Percentiles rank a stretch among this genome's conserved stretches.
Conservation (phyloP, 176 grass and related monocot species). For the Ensete ventricosum region DNA sequence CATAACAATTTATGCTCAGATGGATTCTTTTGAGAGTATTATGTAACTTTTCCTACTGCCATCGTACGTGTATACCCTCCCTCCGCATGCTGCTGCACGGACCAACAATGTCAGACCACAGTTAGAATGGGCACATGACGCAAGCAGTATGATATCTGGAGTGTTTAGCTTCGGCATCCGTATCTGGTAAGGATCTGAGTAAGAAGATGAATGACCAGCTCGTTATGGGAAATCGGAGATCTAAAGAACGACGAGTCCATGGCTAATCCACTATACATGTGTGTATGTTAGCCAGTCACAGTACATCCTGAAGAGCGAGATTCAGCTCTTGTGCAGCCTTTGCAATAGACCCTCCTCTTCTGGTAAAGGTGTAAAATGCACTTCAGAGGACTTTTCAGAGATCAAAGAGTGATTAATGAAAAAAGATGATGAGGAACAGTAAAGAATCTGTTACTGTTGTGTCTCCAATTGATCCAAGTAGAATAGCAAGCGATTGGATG, state of each 20-base stretch:
- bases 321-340: conserved; percentile 72
- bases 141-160: too few species aligned
- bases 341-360: conserved; percentile 73
- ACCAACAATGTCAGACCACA: too few species aligned
- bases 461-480: neutral
- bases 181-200: neutral
- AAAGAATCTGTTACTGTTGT: neutral
- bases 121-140: too few species aligned
- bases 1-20: too few species aligned
- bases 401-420: neutral
- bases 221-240: neutral
- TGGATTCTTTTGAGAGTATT: too few species aligned
- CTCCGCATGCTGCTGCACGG: too few species aligned
- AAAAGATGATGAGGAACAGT: neutral
- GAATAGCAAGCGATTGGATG: too few species aligned
- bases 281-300: conserved; percentile 22
- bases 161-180: too few species aligned
- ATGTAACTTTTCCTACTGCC: too few species aligned
- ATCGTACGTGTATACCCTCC: too few species aligned
- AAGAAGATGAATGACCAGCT: neutral
- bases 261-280: neutral
- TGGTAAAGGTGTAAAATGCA: conserved; percentile 29
- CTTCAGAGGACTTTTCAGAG: neutral
- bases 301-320: conserved; percentile 80
- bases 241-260: too few species aligned